Conservation (phyloP, 2,329 filamentous ascomycete genomes). For the Colletotrichum melonis region DNA sequence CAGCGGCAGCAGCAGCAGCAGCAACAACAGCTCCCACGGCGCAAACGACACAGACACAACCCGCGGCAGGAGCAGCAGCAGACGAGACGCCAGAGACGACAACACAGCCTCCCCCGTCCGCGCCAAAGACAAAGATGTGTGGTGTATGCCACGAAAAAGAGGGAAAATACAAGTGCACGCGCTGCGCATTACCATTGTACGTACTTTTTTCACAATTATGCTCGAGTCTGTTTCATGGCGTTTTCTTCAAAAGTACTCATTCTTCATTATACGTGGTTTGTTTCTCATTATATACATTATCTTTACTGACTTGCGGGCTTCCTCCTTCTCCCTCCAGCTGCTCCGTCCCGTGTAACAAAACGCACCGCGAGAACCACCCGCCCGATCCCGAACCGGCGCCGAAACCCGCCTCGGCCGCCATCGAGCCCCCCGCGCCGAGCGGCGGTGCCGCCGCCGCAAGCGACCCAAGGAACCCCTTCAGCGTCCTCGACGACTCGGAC, state of each 20-base stretch:
- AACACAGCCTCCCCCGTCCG: neutral
- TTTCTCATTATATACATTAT: constrained; percentile 26
- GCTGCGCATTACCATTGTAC: constrained; percentile 69
- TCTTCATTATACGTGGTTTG: neutral
- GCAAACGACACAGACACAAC: neutral
- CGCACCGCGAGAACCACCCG: constrained; percentile 62
- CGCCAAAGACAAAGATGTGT: constrained; percentile 49
- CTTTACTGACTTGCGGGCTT: constrained; percentile 17
- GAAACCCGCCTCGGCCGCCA: constrained; percentile 39
- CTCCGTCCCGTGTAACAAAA: constrained; percentile 67
- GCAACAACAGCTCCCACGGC: neutral
- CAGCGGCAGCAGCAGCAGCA: no score
- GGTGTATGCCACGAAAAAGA: constrained; percentile 62
- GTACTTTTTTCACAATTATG: constrained; percentile 40
- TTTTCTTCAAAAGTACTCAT: neutral
- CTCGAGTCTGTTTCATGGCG: neutral
- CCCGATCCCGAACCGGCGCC: constrained; percentile 49
- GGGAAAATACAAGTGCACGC: constrained; percentile 73
- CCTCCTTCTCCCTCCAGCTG: constrained; percentile 54
- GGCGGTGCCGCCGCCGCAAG: constrained; percentile 15
- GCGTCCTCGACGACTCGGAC: constrained; percentile 60
- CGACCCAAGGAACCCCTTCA: constrained; percentile 57
- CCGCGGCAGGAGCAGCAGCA: neutral
- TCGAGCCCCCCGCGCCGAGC: constrained; percentile 41
- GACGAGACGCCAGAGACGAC: neutral